Evolutionary conservation across 2,329 filamentous ascomycete genomes (phyloP), one percentile per base, ranked within the genome.

Genomic region (Colletotrichum costaricense): DNA sequence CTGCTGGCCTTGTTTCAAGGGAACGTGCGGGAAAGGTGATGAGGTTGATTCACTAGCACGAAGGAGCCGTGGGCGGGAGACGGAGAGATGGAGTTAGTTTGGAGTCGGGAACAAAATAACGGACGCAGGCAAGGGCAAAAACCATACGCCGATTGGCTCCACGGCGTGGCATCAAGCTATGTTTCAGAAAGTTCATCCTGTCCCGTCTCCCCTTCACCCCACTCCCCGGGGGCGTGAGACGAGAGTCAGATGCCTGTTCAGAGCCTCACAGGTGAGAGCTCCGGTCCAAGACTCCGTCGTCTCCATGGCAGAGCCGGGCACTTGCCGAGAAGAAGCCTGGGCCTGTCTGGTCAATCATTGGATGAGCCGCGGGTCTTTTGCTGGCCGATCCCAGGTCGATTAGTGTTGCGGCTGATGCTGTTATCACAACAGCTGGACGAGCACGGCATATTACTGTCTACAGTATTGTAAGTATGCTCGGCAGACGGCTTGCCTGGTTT

Each of bases 101-200:
- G 38, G 38, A 19, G 38, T 42, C 38, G 38, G 42, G 42, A 22
- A 49, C 7, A 35, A 22, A 49, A 49, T 19, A 49, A 49, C 35
- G 30, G 42, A 16, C 19, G 55, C 24, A 28, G 11, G 26, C 46
- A 55, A 22, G 38, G 28, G 42, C 52, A 42, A 42, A 71, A 30
- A 49, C 24, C 24, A 59, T 33, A 54, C 38, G 22, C 58, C 69
- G 69, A 69, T 72, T 72, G 69, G 66, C 42, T 63, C 58, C 38
- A 35, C 28, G 69, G 54, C 59, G 38, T 52, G 38, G 54, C 30
- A 69, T 62, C 59, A 54, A 33, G 52, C 55, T 54, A 55, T 38
- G 69, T 72, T 72, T 69, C 69, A 69, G 65, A 69, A 63, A 46
- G 58, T 57, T 58, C 69, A 28, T 68, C 69, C 49, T 63, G 64